Conservation (phyloP, 2,329 filamentous ascomycete species). For the Huntiella moniliformis region DNA sequence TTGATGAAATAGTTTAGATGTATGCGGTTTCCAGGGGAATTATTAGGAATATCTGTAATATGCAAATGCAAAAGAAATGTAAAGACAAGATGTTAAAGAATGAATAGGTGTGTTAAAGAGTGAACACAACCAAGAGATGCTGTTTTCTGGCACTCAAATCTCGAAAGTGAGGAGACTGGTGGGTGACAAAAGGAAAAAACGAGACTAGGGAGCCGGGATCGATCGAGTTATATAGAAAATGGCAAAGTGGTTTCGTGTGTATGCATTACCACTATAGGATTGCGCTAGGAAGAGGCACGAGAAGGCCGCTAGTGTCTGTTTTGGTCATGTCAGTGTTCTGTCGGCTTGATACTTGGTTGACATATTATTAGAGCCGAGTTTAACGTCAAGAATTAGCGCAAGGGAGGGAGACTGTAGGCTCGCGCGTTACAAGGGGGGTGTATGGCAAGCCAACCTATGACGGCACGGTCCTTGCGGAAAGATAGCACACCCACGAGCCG, state of each 20-base stretch:
- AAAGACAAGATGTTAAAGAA: not conserved
- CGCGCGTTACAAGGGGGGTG: not conserved
- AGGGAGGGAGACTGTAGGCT: not conserved
- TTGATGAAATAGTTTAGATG: not conserved
- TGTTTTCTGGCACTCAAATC: constrained; percentile 3
- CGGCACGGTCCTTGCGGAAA: not conserved
- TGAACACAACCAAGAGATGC: constrained; percentile 6
- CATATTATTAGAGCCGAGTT: constrained; percentile 3
- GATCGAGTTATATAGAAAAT: not conserved
- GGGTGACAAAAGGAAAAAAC: constrained; percentile 3
- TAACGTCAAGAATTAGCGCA: constrained; percentile 2
- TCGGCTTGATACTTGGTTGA: not conserved
- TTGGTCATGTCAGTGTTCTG: not conserved
- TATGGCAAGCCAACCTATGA: not conserved
- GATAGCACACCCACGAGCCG: not conserved
- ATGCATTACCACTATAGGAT: too few species aligned
- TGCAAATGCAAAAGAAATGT: not conserved
- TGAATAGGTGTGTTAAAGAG: constrained; percentile 4
- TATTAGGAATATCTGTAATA: not conserved
- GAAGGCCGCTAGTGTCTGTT: too few species aligned
- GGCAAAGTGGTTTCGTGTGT: constrained; percentile 7
- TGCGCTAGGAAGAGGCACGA: too few species aligned
- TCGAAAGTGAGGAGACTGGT: not conserved
- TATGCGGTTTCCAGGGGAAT: not conserved
- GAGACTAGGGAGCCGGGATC: constrained; percentile 7